phyloP scores from a whole-genome alignment of 768 basidiomycete species.

The Rhizopogon sp. region DNA sequence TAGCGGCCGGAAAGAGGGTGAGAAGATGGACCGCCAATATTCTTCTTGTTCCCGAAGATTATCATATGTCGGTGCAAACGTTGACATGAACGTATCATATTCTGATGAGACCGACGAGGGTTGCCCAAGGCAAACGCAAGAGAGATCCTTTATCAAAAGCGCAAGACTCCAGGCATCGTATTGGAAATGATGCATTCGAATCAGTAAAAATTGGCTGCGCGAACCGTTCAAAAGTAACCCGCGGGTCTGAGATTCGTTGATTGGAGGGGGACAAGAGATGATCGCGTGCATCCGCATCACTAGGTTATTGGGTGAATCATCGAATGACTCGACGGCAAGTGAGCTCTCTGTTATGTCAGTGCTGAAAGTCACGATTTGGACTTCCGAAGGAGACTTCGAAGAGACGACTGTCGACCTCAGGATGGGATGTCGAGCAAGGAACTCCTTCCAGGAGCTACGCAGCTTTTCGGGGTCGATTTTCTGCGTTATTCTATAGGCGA shows the following conservation, averaged over 20 bases:
- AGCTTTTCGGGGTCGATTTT: conserved; percentile 26
- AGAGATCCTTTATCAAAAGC: conserved; percentile 36
- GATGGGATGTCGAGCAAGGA: conserved; percentile 32
- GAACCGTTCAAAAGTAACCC: conserved; percentile 15
- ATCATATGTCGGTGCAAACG: conserved; percentile 15
- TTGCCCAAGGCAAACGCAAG: conserved; percentile 26
- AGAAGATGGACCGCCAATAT: conserved; percentile 35
- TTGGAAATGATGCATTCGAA: conserved; percentile 45
- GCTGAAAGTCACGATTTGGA: conserved; percentile 22
- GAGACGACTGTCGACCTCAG: conserved; percentile 39
- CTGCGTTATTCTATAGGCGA: conserved; percentile 31
- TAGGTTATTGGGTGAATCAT: conserved; percentile 1
- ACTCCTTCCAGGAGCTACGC: conserved; percentile 30
- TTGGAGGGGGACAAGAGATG: conserved; percentile 16
- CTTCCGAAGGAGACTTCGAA: conserved; percentile 8
- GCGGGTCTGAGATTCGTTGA: conserved; percentile 14
- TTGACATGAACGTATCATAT: conserved; percentile 22
- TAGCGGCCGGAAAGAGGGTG: conserved; percentile 18
- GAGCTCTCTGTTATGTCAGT: conserved; percentile 5
- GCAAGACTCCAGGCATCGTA: conserved; percentile 45
- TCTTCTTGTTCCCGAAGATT: conserved; percentile 15
- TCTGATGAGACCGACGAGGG: conserved; percentile 19
- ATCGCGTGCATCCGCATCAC: conserved; percentile 15
- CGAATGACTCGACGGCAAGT: conserved; percentile 6
- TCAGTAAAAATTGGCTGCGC: conserved; percentile 15